Evolutionary conservation across 2,329 filamentous ascomycete genomes (phyloP).

Genomic region (Aspergillus floridensis): DNA sequence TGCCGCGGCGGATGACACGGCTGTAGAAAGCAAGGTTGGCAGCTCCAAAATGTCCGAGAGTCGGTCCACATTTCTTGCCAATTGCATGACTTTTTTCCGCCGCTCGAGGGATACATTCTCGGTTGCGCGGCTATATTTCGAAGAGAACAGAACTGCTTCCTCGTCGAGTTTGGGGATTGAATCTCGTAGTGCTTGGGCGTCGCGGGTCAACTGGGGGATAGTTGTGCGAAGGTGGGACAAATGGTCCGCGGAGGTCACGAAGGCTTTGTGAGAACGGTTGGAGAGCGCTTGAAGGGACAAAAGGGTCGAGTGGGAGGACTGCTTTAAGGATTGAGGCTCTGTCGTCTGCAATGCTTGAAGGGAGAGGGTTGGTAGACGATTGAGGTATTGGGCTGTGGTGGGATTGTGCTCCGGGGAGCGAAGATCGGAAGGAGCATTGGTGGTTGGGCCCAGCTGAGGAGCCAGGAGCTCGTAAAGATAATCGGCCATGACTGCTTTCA

Average conservation of each 20-base stretch:
- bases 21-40: slow-evolving; percentile 77
- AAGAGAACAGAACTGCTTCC: slow-evolving; percentile 75
- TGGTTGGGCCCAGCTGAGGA: slow-evolving; percentile 54
- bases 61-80: slow-evolving; percentile 83
- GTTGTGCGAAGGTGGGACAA: slow-evolving; percentile 70
- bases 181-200: slow-evolving; percentile 65
- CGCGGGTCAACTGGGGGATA: slow-evolving; percentile 66
- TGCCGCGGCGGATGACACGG: slow-evolving; percentile 50
- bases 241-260: slow-evolving; percentile 76
- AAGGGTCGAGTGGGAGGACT: slow-evolving; percentile 75
- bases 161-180: slow-evolving; percentile 76
- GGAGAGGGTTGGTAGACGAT: slow-evolving; percentile 72
- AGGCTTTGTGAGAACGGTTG: slow-evolving; percentile 80
- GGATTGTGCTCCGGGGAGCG: slow-evolving; percentile 21
- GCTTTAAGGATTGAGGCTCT: slow-evolving; percentile 76
- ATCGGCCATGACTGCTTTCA: slow-evolving; percentile 59
- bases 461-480: slow-evolving; percentile 71
- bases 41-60: slow-evolving; percentile 89
- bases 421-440: slow-evolving; percentile 21
- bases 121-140: slow-evolving; percentile 72
- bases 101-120: slow-evolving; percentile 68
- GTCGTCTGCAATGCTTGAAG: slow-evolving; percentile 68
- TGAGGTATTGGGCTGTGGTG: slow-evolving; percentile 63
- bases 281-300: slow-evolving; percentile 83
- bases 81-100: slow-evolving; percentile 74